phyloP scores from a whole-genome alignment of 345 rosid species.

The Rhizophora apiculata region DNA sequence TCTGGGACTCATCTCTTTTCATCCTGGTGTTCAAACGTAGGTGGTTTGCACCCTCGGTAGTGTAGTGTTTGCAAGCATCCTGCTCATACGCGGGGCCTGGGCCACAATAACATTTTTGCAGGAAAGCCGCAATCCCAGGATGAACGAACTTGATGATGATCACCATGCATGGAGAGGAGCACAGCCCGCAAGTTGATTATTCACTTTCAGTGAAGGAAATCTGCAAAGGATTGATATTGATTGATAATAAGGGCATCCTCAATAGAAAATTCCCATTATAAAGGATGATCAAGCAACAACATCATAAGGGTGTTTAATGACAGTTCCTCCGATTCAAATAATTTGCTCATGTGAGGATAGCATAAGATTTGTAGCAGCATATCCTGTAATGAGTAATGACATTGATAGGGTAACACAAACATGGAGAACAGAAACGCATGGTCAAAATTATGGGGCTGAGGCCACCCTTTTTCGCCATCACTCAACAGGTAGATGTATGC shows the following conservation, averaged over 20 bases:
- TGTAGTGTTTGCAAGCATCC: conserved; percentile 58
- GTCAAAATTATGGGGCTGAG: too few species aligned
- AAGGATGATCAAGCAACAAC: conserved; percentile 4
- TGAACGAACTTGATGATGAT: conserved; percentile 34
- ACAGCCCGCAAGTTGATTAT: conserved; percentile 43
- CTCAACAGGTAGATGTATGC: too few species aligned
- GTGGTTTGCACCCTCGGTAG: conserved; percentile 73
- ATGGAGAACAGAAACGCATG: too few species aligned
- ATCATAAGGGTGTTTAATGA: neutral
- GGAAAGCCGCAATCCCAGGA: conserved; percentile 36
- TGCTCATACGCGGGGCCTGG: conserved; percentile 63
- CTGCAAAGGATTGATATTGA: neutral
- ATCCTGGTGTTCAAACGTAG: conserved; percentile 22
- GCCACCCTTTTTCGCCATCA: too few species aligned
- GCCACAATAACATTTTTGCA: conserved; percentile 44
- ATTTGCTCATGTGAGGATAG: neutral
- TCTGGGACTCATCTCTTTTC: conserved; percentile 1
- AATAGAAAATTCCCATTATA: neutral
- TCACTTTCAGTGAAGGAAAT: neutral
- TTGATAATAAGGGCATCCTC: conserved; percentile 2
- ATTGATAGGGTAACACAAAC: too few species aligned
- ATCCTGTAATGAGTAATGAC: neutral
- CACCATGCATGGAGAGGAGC: conserved; percentile 43
- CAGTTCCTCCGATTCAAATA: neutral
- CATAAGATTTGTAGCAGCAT: neutral